These are phyloP conservation scores for Paecilomyces fulvus DNA, from an alignment of 2,329 filamentous ascomycete species.

Conservation along the genomic window DNA sequence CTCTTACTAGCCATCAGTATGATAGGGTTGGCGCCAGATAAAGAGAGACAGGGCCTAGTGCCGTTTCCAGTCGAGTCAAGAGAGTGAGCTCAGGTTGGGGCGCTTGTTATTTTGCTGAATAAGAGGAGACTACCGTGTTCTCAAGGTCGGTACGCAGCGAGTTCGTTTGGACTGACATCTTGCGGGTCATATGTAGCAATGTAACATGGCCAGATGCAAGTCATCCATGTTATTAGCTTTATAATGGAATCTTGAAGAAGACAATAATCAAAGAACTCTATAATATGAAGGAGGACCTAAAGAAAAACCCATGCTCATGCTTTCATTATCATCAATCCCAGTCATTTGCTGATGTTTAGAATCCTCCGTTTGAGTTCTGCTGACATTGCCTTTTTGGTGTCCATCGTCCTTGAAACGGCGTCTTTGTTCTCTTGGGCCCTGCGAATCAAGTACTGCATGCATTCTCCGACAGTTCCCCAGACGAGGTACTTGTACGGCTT, in stretches of 20 bases:
- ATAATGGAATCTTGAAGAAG: not conserved
- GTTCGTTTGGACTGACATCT: not conserved
- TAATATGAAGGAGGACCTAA: not conserved
- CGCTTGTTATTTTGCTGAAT: not conserved
- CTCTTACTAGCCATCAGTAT: not conserved
- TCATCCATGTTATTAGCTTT: not conserved
- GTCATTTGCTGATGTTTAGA: not conserved
- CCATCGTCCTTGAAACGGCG: slow-evolving; percentile 43
- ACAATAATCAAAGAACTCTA: not conserved
- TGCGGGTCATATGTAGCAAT: not conserved
- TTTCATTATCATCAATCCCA: not conserved
- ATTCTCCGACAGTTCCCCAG: slow-evolving; percentile 57
- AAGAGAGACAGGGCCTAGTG: not conserved
- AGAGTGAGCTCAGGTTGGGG: not conserved
- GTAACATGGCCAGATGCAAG: not conserved
- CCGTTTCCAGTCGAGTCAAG: not conserved
- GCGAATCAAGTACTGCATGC: slow-evolving; percentile 62
- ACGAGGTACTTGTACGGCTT: slow-evolving; percentile 47
- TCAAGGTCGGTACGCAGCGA: not conserved
- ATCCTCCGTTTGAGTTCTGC: slow-evolving; percentile 38
- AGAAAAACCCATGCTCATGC: not conserved
- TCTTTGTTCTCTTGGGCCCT: slow-evolving; percentile 51
- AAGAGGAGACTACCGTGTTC: not conserved
- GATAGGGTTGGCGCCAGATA: not conserved
- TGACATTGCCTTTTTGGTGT: slow-evolving; percentile 44